These are phyloP conservation scores for Cercospora citrullina DNA, from an alignment of 2,329 filamentous ascomycete genomes.

Conservation along the genomic window DNA sequence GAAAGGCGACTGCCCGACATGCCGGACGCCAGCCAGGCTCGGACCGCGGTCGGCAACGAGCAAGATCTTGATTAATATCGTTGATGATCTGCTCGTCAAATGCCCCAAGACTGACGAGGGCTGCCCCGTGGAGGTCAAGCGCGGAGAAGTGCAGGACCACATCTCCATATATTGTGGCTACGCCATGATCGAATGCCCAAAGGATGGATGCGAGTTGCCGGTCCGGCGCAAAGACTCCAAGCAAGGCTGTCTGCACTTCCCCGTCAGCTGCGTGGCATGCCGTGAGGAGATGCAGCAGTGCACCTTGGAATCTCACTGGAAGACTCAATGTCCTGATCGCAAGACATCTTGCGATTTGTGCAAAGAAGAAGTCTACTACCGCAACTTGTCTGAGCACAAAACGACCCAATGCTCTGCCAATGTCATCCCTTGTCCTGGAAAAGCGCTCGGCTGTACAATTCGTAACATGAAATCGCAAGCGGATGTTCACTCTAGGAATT, in stretches of 20 bases:
- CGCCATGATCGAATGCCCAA: slow-evolving; percentile 55
- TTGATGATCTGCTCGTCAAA: slow-evolving; percentile 60
- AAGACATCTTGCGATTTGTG: slow-evolving; percentile 48
- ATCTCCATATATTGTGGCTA: slow-evolving; percentile 62
- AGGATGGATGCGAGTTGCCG: slow-evolving; percentile 51
- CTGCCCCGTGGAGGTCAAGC: slow-evolving; percentile 55
- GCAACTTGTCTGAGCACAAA: slow-evolving; percentile 46
- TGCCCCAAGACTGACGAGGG: slow-evolving; percentile 58
- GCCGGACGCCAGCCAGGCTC: slow-evolving; percentile 50
- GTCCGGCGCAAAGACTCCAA: slow-evolving; percentile 58
- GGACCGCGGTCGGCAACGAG: slow-evolving; percentile 43
- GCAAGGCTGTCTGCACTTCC: slow-evolving; percentile 56
- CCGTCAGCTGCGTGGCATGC: slow-evolving; percentile 55
- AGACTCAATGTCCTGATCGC: slow-evolving; percentile 52
- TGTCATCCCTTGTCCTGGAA: slow-evolving; percentile 47
- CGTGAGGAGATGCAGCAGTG: slow-evolving; percentile 55
- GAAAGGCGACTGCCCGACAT: slow-evolving; percentile 55
- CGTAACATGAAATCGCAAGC: slow-evolving; percentile 43
- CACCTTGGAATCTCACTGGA: slow-evolving; percentile 50
- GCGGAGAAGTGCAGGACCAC: slow-evolving; percentile 60
- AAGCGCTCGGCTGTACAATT: slow-evolving; percentile 47
- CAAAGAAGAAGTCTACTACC: slow-evolving; percentile 43
- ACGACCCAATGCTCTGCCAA: slow-evolving; percentile 46
- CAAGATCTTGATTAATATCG: slow-evolving; percentile 60
- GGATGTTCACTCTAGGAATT: slow-evolving; percentile 44